Evolutionary conservation across 257 asterid species (phyloP).

Genomic region (Echites panduratus): DNA sequence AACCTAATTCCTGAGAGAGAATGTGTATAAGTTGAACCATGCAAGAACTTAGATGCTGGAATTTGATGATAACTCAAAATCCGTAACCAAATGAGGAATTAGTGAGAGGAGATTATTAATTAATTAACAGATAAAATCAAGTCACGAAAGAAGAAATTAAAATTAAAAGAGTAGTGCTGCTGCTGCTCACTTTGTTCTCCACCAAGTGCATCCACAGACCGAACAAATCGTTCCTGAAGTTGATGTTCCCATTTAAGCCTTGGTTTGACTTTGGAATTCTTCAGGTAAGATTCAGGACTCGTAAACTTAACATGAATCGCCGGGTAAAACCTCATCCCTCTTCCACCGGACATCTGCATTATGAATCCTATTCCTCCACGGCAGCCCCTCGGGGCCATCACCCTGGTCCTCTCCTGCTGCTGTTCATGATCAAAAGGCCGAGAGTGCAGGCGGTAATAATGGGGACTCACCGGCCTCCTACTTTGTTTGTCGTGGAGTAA

Average conservation of each 20-base stretch:
- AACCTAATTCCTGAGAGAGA: not conserved
- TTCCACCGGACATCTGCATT: not conserved
- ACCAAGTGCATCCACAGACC: not conserved
- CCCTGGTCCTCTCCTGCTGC: not conserved
- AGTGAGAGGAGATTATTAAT: too few relatives aligned
- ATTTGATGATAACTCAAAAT: not conserved
- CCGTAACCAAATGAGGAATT: too few relatives aligned
- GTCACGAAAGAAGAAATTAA: too few relatives aligned
- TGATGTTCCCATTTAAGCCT: not conserved
- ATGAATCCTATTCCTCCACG: not conserved
- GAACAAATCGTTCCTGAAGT: not conserved
- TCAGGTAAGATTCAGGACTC: not conserved
- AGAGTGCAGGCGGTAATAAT: not conserved
- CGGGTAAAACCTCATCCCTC: not conserved
- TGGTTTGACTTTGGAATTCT: conserved; percentile 2
- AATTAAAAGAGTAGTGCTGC: not conserved
- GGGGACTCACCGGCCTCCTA: not conserved
- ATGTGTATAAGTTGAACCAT: not conserved
- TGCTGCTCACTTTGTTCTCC: not conserved
- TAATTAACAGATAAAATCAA: too few relatives aligned
- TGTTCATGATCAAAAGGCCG: not conserved
- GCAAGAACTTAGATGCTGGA: not conserved
- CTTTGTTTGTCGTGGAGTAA: not conserved
- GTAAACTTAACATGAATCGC: not conserved
- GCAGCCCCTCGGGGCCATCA: too few relatives aligned